Evolutionary conservation across 2,329 filamentous ascomycete genomes (phyloP).

Genomic region (Nothopassalora personata): DNA sequence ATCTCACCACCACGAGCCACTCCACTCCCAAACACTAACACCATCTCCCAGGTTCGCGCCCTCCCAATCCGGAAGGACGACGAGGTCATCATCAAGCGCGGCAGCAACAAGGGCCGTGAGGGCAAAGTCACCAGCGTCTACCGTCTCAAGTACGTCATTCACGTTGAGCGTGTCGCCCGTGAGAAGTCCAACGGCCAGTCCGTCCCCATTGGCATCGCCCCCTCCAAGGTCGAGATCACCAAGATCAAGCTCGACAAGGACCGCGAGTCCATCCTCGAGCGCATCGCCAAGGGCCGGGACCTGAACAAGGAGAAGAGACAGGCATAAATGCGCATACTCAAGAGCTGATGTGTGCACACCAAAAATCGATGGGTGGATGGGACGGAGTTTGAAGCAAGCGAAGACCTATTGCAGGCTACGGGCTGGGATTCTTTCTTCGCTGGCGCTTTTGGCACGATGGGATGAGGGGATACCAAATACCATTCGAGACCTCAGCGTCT

Average conservation of each 20-base stretch:
- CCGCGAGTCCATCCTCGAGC: slow-evolving; percentile 80
- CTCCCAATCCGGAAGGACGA: slow-evolving; percentile 96
- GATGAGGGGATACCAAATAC: background rate
- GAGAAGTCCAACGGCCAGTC: slow-evolving; percentile 97
- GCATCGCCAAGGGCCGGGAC: slow-evolving; percentile 76
- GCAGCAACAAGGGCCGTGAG: slow-evolving; percentile 94
- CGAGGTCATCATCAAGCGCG: slow-evolving; percentile 77
- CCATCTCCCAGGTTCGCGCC: slow-evolving; percentile 53
- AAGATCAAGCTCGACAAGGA: slow-evolving; percentile 99
- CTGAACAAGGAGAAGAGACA: slow-evolving; percentile 52
- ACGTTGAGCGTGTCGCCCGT: slow-evolving; percentile 92
- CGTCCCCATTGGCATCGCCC: slow-evolving; percentile 88
- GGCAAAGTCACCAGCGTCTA: slow-evolving; percentile 98
- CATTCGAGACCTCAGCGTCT: background rate
- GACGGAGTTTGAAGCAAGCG: background rate
- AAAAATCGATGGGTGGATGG: slow-evolving; percentile 7
- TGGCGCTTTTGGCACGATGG: background rate
- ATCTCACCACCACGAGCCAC: background rate
- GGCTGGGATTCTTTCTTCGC: background rate
- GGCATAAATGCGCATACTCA: slow-evolving; percentile 10
- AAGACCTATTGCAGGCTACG: background rate
- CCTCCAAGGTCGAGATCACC: slow-evolving; percentile 96
- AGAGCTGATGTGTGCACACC: slow-evolving; percentile 2
- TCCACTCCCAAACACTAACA: background rate
- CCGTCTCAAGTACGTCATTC: slow-evolving; percentile 95